phyloP scores from a whole-genome alignment of 2,329 filamentous ascomycete genomes.

The Aureobasidium namibiae region DNA sequence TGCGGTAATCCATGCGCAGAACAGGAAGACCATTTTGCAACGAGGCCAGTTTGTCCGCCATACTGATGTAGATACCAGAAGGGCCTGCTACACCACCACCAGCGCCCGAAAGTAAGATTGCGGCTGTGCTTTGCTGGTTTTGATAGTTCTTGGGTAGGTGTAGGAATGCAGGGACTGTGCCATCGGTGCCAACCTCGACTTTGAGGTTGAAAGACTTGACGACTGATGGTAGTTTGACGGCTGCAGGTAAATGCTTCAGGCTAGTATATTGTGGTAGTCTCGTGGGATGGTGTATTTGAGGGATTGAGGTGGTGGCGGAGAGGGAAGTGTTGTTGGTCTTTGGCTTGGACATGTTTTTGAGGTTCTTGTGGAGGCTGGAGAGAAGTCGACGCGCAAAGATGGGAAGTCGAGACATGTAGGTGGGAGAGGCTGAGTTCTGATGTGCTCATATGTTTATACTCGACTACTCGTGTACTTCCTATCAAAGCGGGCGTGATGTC shows the following conservation, averaged over 20 bases:
- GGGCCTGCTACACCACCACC: conserved; percentile 35
- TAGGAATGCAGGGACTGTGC: conserved; percentile 18
- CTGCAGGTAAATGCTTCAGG: conserved; percentile 15
- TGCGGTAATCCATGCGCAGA: conserved; percentile 35
- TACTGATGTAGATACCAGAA: conserved; percentile 32
- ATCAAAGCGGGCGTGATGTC: conserved; percentile 7
- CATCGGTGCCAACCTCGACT: conserved; percentile 17
- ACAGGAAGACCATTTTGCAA: conserved; percentile 30
- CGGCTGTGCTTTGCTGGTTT: conserved; percentile 29
- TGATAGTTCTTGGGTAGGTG: conserved; percentile 15
- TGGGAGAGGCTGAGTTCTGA: not conserved
- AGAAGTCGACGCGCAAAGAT: not conserved
- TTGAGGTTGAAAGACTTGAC: conserved; percentile 16
- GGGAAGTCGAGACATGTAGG: not conserved
- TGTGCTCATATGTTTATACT: not conserved
- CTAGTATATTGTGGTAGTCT: conserved; percentile 14
- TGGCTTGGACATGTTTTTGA: conserved; percentile 3
- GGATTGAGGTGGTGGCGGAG: conserved; percentile 4
- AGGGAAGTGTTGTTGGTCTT: conserved; percentile 10
- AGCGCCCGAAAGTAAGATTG: conserved; percentile 32
- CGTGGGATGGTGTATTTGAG: not conserved
- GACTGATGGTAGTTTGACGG: not conserved
- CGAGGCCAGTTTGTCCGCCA: conserved; percentile 34
- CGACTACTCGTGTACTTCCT: too few species aligned
- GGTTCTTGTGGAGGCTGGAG: not conserved